A percentile compares a stretch with the other conserved stretches of the same genome.
These are phyloP conservation scores for Euclidium syriacum DNA, from an alignment of 345 rosid genomes.

Conservation along the genomic window DNA sequence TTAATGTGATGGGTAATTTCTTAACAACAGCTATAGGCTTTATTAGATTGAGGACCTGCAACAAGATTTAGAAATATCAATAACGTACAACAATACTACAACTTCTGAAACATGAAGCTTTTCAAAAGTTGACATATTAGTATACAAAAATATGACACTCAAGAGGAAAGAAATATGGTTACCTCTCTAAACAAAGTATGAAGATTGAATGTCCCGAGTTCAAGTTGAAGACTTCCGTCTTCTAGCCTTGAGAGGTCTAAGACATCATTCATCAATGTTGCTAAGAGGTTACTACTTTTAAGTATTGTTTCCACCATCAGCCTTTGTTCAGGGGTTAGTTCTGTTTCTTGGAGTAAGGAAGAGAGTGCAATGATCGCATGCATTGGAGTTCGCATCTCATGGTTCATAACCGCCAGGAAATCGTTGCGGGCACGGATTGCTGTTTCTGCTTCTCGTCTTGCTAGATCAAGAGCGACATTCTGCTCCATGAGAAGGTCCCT, in stretches of 20 bases:
- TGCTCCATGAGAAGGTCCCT: slow-evolving; percentile 97
- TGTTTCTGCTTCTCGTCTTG: slow-evolving; percentile 94
- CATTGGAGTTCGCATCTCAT: slow-evolving; percentile 99
- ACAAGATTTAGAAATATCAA: slow-evolving; percentile 13
- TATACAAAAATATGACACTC: background rate
- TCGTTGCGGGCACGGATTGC: slow-evolving; percentile 94
- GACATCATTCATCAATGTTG: slow-evolving; percentile 91
- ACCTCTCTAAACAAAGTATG: slow-evolving; percentile 77
- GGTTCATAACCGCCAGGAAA: slow-evolving; percentile 98
- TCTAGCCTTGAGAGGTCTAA: slow-evolving; percentile 96
- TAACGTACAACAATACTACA: background rate
- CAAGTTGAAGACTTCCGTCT: slow-evolving; percentile 98
- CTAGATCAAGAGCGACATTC: slow-evolving; percentile 88
- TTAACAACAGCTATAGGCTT: slow-evolving; percentile 90
- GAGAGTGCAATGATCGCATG: slow-evolving; percentile 95
- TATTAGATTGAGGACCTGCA: slow-evolving; percentile 80
- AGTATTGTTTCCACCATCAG: slow-evolving; percentile 95
- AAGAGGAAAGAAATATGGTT: background rate
- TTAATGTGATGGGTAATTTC: slow-evolving; percentile 59
- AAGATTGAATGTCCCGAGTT: slow-evolving; percentile 65
- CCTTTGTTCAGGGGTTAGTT: slow-evolving; percentile 89
- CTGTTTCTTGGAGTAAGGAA: slow-evolving; percentile 94
- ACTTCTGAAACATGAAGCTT: background rate
- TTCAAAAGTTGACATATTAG: background rate
- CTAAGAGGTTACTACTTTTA: slow-evolving; percentile 84